phyloP scores from a whole-genome alignment of 768 basidiomycete species.

The Xerocomus brunneocitrinus region DNA sequence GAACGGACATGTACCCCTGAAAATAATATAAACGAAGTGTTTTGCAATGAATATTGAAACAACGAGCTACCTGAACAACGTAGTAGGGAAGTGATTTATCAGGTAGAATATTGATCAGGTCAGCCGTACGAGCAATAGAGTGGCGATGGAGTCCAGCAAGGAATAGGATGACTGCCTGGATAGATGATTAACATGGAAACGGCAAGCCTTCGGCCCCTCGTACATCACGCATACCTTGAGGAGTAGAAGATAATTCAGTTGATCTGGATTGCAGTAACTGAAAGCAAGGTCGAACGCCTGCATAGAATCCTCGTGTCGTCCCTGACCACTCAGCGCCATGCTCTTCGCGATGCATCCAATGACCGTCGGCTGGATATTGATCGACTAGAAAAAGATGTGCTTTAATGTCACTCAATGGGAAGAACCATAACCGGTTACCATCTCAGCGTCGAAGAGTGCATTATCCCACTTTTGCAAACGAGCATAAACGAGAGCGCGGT shows the following conservation, averaged over 20 bases:
- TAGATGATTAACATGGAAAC: not conserved
- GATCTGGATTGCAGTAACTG: conserved; percentile 1
- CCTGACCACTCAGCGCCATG: conserved; percentile 10
- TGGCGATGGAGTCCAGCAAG: conserved; percentile 2
- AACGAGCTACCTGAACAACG: conserved; percentile 9
- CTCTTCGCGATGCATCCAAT: conserved; percentile 16
- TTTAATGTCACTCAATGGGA: not conserved
- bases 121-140: conserved; percentile 5
- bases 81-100: not conserved
- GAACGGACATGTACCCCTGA: conserved; percentile 11
- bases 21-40: not conserved
- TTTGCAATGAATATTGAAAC: not conserved
- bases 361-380: conserved; percentile 6
- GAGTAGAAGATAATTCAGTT: conserved; percentile 9
- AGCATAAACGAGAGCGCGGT: conserved; percentile 11
- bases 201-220: not conserved
- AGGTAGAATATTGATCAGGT: conserved; percentile 1
- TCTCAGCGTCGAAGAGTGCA: conserved; percentile 12
- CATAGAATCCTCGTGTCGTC: conserved; percentile 11
- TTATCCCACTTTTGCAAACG: conserved; percentile 1
- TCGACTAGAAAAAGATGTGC: not conserved
- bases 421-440: not conserved
- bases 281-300: conserved; percentile 17
- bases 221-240: conserved; percentile 9
- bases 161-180: conserved; percentile 11